Evolutionary conservation across 192 early-diverging fungal genomes (phyloP).

Genomic region (Entomortierella chlamydospora): DNA sequence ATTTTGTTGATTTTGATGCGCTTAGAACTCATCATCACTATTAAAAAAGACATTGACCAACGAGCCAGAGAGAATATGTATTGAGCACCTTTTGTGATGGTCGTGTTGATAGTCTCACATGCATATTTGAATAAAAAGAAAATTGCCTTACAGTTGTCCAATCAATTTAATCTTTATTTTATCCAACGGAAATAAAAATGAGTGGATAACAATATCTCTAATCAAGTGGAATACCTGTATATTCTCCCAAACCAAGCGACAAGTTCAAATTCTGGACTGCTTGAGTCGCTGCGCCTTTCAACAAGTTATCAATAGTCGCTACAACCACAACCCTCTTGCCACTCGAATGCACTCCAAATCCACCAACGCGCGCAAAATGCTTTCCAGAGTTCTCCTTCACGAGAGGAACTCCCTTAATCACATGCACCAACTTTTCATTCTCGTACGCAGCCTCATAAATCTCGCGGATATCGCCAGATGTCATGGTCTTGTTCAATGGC

Average conservation of each 20-base stretch:
- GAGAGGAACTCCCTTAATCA: constrained; percentile 81
- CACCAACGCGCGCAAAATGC: constrained; percentile 92
- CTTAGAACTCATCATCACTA: no score
- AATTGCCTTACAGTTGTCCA: no score
- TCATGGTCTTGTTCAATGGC: constrained; percentile 83
- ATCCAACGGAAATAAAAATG: no score
- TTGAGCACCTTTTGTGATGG: no score
- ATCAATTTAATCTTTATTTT: no score
- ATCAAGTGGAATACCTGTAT: constrained; percentile 85
- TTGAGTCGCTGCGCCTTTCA: constrained; percentile 99
- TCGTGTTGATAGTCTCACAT: no score
- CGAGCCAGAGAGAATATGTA: no score
- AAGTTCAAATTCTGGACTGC: constrained; percentile 96
- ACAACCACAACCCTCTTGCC: constrained; percentile 88
- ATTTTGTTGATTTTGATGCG: no score
- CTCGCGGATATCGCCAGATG: constrained; percentile 73
- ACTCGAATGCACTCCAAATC: constrained; percentile 86
- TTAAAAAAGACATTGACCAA: no score
- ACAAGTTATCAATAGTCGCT: constrained; percentile 95
- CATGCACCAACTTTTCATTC: constrained; percentile 85
- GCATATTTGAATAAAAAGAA: no score
- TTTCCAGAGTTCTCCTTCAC: constrained; percentile 91
- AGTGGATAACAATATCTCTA: no score
- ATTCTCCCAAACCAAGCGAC: constrained; percentile 90
- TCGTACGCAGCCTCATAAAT: constrained; percentile 79